Evolutionary conservation across 2,329 filamentous ascomycete genomes (phyloP), one percentile per base, ranked within the genome.

Genomic region (Beauveria pseudobassiana): DNA sequence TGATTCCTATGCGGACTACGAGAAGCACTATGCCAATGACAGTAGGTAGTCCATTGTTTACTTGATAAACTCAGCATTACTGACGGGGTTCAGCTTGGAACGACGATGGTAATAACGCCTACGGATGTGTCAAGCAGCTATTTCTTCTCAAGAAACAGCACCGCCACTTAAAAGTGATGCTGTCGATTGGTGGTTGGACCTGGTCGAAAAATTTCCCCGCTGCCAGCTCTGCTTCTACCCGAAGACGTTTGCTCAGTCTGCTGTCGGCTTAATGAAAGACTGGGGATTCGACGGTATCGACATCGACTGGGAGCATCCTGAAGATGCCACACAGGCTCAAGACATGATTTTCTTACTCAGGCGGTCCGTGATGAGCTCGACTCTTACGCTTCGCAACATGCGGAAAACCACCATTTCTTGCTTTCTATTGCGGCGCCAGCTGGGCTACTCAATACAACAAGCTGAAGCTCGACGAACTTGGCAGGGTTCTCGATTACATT

Each of bases 181-280:
- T 96, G 4, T 90, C 85, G 53, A 91, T 96, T 65, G 92, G 92
- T 53, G 91, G 92, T 34, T 96, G 89, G 89, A 92, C 89, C 0
- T 95, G 90, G 74, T 91, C 89, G 2, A 77, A 81, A 67, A 90
- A 91, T 72, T 93, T 96, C 70, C 79, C 89, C 1, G 77, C 78
- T 0, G 85, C 87, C 10, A 85, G 84, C 63, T 88, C 87, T 0
- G 79, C 81, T 0, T 74, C 78, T 2, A 86, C 84, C 18, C 82
- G 91, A 18, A 78, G 42, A 82, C 67, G 1, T 96, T 96, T 74
- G 91, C 91, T 6, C 75, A 81, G 51, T 84, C 82, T 3, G 85
- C 90, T 2, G 87, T 93, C 0, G 74, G 79, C 8, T 73, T 95
- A 59, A 79, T 96, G 62, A 86, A 88, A 68, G 86, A 96, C 72